Evolutionary conservation across 331 rosid species (phyloP), one percentile per base, ranked within the genome.

Genomic region (Rhamnella rubrinervis): DNA sequence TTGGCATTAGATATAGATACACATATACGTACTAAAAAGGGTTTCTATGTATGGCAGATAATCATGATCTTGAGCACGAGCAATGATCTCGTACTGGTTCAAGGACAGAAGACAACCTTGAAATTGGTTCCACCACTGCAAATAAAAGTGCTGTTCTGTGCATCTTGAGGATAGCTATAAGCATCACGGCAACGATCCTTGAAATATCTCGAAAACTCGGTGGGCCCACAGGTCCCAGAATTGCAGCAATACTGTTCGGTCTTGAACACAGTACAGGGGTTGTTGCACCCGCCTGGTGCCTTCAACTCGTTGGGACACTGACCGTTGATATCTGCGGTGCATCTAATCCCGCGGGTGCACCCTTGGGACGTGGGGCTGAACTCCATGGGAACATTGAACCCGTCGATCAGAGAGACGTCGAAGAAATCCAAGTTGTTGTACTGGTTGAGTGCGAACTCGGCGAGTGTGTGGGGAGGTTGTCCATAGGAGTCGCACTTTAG

Each of bases 391-490:
- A 68, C 55, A 40, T 68, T 68, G 73, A 68, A 68, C 23, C 73
- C 72, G 52, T 68, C 72, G 38, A 55, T 40, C 3, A 68, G 52
- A 7, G 72, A 68, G 72, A 68, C 55, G 53, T 68, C 73, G 25
- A 68, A 55, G 73, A 56, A 68, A n/a, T 68, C 73, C 4, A 55
- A 18, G 64, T 68, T 68, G 39, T 44, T 41, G 73, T 2, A 41
- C 18, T 58, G 74, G 57, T 59, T 70, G 23, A 70, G 31, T 4
- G 66, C 66, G 58, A 25, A 70, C 19, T 70, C 74, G 25, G 74
- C 74, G n/a, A 70, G 66, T 10, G 74, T 70, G 35, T 70, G 59
- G 5, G 74, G 74, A 2, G 74, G 66, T 20, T 70, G 66, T 11
- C 74, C 74, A 12, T 11, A 59, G 26, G 19, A 46, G 4, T 19